Conservation (phyloP, 2,329 filamentous ascomycete genomes). For the Neonectria magnoliae region DNA sequence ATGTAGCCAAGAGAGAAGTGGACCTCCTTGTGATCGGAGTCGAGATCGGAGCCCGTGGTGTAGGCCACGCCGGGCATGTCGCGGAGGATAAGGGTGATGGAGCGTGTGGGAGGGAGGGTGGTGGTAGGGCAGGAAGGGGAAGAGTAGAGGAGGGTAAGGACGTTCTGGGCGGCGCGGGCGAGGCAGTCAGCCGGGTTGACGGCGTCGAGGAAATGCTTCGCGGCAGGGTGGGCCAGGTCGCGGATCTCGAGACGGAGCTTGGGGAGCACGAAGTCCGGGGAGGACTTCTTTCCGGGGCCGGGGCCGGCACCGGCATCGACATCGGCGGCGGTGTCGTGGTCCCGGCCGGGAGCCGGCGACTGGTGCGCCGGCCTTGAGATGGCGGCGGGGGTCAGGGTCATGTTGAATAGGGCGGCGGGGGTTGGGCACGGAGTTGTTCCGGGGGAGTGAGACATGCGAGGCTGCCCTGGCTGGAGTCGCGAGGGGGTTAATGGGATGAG, state of each 20-base stretch:
- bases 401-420: constrained; percentile 36
- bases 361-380: constrained; percentile 25
- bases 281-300: neutral
- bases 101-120: constrained; percentile 73
- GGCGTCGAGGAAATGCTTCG: constrained; percentile 72
- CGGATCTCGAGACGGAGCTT: constrained; percentile 69
- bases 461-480: constrained; percentile 3
- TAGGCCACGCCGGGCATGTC: constrained; percentile 88
- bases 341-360: constrained; percentile 28
- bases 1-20: constrained; percentile 87
- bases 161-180: constrained; percentile 69
- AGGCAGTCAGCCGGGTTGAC: constrained; percentile 72
- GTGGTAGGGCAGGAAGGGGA: constrained; percentile 54
- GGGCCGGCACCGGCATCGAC: constrained; percentile 5
- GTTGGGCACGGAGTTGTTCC: constrained; percentile 34
- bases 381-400: constrained; percentile 43
- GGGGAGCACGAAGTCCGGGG: constrained; percentile 55
- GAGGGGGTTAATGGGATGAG: neutral
- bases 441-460: constrained; percentile 40
- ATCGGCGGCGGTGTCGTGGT: constrained; percentile 24
- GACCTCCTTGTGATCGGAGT: constrained; percentile 91
- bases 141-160: constrained; percentile 78
- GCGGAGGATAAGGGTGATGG: constrained; percentile 83
- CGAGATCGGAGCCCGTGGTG: constrained; percentile 82
- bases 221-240: constrained; percentile 68